Evolutionary conservation across 2,329 filamentous ascomycete genomes (phyloP).

Genomic region (Stachybotrys echinatus): DNA sequence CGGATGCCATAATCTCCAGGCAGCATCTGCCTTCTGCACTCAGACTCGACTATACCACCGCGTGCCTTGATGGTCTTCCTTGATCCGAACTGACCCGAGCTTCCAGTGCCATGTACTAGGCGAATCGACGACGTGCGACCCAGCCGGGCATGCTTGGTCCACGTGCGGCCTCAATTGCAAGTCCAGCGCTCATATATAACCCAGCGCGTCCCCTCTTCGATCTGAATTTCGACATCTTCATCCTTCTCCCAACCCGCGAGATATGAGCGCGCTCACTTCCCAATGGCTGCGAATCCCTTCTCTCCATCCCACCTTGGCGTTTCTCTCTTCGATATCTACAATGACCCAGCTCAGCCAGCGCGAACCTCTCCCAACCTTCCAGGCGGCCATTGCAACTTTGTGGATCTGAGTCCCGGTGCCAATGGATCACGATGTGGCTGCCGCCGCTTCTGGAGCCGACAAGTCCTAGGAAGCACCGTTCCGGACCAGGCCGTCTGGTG

Average conservation of each 20-base stretch:
- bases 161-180: background rate
- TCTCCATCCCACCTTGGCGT: slow-evolving; percentile 35
- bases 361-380: slow-evolving; percentile 33
- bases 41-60: background rate
- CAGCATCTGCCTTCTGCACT: too few species aligned
- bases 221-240: slow-evolving; percentile 6
- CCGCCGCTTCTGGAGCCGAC: slow-evolving; percentile 54
- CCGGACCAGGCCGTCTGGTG: slow-evolving; percentile 46
- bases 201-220: slow-evolving; percentile 8
- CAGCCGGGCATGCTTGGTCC: slow-evolving; percentile 1
- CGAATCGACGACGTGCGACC: background rate
- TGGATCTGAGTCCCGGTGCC: slow-evolving; percentile 47
- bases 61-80: background rate
- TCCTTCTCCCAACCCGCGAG: slow-evolving; percentile 10
- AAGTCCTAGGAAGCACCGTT: slow-evolving; percentile 23
- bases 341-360: slow-evolving; percentile 33
- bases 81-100: background rate
- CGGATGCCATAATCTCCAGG: background rate
- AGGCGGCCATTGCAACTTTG: slow-evolving; percentile 51
- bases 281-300: slow-evolving; percentile 50
- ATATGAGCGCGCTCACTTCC: slow-evolving; percentile 17
- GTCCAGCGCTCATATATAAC: background rate
- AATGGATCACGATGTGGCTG: slow-evolving; percentile 52
- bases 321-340: slow-evolving; percentile 52
- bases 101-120: slow-evolving; percentile 2